phyloP scores from a whole-genome alignment of 768 basidiomycete genomes.

The Russula brevipes region DNA sequence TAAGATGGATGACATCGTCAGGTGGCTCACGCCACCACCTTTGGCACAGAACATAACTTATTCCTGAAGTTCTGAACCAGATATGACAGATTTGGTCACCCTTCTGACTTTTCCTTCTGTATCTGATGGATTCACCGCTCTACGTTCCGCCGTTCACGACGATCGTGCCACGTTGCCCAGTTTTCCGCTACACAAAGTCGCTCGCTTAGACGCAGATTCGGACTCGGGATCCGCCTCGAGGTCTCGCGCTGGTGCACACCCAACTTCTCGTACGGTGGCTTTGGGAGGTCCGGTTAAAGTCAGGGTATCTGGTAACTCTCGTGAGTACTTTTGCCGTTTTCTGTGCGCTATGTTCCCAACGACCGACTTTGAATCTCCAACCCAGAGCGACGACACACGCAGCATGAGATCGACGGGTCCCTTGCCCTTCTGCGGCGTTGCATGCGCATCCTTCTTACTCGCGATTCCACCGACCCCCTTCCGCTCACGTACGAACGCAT shows the following conservation, averaged over 20 bases:
- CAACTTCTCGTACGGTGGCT: constrained; percentile 24
- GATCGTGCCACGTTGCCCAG: constrained; percentile 38
- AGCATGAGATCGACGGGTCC: constrained; percentile 25
- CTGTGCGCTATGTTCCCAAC: not conserved
- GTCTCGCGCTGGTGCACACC: constrained; percentile 30
- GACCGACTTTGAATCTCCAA: not conserved
- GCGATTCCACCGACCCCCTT: constrained; percentile 33
- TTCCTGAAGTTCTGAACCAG: not conserved
- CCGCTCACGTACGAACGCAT: constrained; percentile 52
- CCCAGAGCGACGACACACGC: constrained; percentile 22
- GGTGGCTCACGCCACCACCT: too few species aligned
- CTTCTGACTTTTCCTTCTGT: constrained; percentile 32
- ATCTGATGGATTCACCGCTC: constrained; percentile 45
- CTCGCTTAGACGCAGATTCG: constrained; percentile 60
- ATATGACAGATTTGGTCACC: constrained; percentile 20
- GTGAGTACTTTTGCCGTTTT: constrained; percentile 24
- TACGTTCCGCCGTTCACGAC: constrained; percentile 38
- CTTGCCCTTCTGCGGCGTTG: constrained; percentile 34
- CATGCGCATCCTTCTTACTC: constrained; percentile 36
- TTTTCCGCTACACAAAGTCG: constrained; percentile 62
- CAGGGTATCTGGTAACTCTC: constrained; percentile 40
- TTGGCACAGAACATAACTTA: too few species aligned
- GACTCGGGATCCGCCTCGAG: constrained; percentile 66
- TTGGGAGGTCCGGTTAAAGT: constrained; percentile 41
- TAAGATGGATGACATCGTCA: not conserved